These are phyloP conservation scores for Microcera coccophila DNA, from an alignment of 2,329 filamentous ascomycete genomes.

Conservation along the genomic window DNA sequence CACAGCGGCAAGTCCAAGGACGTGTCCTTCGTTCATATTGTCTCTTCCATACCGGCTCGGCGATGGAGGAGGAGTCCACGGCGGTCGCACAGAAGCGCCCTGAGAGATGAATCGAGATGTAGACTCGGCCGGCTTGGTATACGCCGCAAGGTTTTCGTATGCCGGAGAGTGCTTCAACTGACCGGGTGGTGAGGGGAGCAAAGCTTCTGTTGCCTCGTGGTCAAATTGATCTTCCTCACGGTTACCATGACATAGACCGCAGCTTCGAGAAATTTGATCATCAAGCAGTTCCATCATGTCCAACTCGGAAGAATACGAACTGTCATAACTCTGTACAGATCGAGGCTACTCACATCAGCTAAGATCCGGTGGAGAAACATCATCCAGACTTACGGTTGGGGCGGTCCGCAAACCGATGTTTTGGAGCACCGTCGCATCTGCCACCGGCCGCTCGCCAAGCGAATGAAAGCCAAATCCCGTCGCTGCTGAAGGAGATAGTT, in stretches of 20 bases:
- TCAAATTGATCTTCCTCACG: constrained; percentile 6
- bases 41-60: constrained; percentile 1
- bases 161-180: constrained; percentile 24
- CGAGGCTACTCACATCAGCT: constrained; percentile 1
- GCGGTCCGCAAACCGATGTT: constrained; percentile 39
- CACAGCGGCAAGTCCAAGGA: constrained; percentile 4
- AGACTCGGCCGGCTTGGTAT: background rate
- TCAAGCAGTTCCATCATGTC: constrained; percentile 28
- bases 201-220: constrained; percentile 1
- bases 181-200: constrained; percentile 4
- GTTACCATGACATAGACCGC: constrained; percentile 7
- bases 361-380: no score
- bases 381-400: constrained; percentile 32
- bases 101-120: background rate
- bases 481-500: constrained; percentile 47
- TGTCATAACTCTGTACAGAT: constrained; percentile 5
- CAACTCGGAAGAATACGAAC: constrained; percentile 12
- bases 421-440: constrained; percentile 36
- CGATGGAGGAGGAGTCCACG: constrained; percentile 20
- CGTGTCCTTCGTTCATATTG: background rate
- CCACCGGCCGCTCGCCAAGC: constrained; percentile 40
- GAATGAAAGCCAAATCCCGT: constrained; percentile 52
- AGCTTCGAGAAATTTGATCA: constrained; percentile 22
- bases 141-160: constrained; percentile 21
- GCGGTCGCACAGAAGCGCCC: background rate